Evolutionary conservation across 768 basidiomycete genomes (phyloP).

Genomic region (Boletus rubroflammeus): DNA sequence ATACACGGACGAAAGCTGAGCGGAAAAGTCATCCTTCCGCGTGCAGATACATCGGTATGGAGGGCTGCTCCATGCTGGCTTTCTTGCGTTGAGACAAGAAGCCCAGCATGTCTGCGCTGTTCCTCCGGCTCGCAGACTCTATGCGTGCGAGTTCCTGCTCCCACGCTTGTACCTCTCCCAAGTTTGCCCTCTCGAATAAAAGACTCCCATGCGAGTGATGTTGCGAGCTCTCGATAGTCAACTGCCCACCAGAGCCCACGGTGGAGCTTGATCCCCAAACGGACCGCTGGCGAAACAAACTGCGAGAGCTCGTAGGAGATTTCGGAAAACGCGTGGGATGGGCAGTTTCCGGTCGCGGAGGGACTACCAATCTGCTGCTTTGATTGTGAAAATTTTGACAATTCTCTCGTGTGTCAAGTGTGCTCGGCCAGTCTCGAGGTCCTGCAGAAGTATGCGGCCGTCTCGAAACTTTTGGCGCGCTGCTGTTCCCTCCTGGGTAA

Average conservation of each 20-base stretch:
- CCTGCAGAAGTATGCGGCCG: constrained; percentile 77
- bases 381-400: constrained; percentile 6
- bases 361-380: constrained; percentile 13
- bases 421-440: constrained; percentile 51
- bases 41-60: constrained; percentile 21
- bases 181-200: constrained; percentile 28
- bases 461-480: constrained; percentile 35
- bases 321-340: constrained; percentile 15
- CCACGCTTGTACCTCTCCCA: constrained; percentile 58
- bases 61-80: constrained; percentile 18
- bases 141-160: constrained; percentile 74
- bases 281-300: constrained; percentile 22
- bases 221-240: constrained; percentile 17
- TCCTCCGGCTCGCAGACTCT: constrained; percentile 55
- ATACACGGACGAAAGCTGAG: constrained; percentile 1
- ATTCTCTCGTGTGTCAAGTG: constrained; percentile 17
- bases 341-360: constrained; percentile 29
- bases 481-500: constrained; percentile 26
- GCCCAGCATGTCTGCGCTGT: constrained; percentile 38
- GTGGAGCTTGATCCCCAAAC: constrained; percentile 28
- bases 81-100: constrained; percentile 29
- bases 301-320: constrained; percentile 8
- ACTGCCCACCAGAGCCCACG: constrained; percentile 48
- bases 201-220: constrained; percentile 15
- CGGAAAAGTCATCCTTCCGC: constrained; percentile 20